Base-by-base conservation (phyloP, 805 yeast genomes). In the Hemisphaericaspora nanyangensis region DNA sequence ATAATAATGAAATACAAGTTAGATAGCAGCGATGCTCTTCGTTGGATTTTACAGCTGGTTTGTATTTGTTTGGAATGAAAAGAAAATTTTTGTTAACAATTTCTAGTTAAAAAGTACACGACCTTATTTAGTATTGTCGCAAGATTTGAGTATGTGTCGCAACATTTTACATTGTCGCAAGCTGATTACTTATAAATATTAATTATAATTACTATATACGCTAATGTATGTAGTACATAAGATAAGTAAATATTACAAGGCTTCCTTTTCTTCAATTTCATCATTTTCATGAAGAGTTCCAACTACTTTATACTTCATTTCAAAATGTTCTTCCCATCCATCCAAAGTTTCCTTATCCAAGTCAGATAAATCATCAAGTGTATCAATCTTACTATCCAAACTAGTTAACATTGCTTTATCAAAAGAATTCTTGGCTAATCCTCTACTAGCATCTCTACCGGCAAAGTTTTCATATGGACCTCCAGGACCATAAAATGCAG, bases 401-500 rank as follows among this genome's bases (percentile, higher is more conserved):
- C 82, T 75, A 28, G 80, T 83, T 19, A 93, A 57, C 71, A 72
- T 38, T 69, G 62, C 76, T 17, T 68, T 48, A 36, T 89, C 97
- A 62, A 90, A 91, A 13, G 95, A 85, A 61, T 89, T 90, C 51
- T 77, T 68, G 1, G 96, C 96, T 40, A 91, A 73, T 0, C 97
- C 98, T 48, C 98, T 72, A 1, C 95, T 83, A 3, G 97, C 97
- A 63, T 91, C 98, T 49, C 86, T 83, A 1, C 98, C 98, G 0
- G 97, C 97, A 70, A 91, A 91, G 55, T 85, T 87, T 31, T 85
- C 80, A 63, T 91, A 91, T 0, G 96, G 95, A 0, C 97, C 97
- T 22, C 91, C 86, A 6, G 98, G 98, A 0, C 98, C 98, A 60
- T 91, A 91, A 57, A 91, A 90, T 34, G 77, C 76, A 47, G 90